phyloP scores from a whole-genome alignment of 192 early-diverging fungal species.

The Rhizophlyctis rosea region DNA sequence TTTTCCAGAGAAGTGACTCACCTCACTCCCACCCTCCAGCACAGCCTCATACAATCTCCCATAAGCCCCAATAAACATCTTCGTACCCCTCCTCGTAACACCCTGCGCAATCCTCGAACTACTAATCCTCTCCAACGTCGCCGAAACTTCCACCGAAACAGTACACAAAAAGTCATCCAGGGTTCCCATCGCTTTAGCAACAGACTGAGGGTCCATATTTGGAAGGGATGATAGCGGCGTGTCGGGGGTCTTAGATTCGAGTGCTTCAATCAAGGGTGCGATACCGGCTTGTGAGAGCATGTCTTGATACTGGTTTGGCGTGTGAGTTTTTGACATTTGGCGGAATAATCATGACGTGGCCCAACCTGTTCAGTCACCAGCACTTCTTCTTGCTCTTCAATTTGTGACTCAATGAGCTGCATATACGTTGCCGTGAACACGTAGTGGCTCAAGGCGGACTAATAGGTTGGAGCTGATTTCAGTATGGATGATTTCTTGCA shows the following conservation, averaged over 20 bases:
- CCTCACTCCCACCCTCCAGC: constrained; percentile 53
- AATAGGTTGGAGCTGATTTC: too few relatives aligned
- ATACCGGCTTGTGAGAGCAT: constrained; percentile 16
- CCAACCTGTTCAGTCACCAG: constrained; percentile 64
- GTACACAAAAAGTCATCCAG: constrained; percentile 69
- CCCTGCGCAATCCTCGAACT: constrained; percentile 14
- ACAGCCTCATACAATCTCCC: constrained; percentile 50
- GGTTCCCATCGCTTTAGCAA: constrained; percentile 52
- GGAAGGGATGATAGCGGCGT: constrained; percentile 53
- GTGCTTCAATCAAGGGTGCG: constrained; percentile 3
- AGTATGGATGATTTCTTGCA: too few relatives aligned
- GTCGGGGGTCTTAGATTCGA: constrained; percentile 33
- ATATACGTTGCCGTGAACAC: constrained; percentile 58
- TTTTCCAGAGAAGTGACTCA: not conserved
- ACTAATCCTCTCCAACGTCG: constrained; percentile 42
- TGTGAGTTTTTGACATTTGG: not conserved
- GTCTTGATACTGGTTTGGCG: not conserved
- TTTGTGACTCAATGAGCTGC: constrained; percentile 55
- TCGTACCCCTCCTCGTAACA: constrained; percentile 51
- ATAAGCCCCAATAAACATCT: constrained; percentile 64
- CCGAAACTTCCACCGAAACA: constrained; percentile 54
- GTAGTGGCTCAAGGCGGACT: constrained; percentile 65
- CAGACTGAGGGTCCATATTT: constrained; percentile 46
- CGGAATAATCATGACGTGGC: not conserved
- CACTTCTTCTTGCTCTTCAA: constrained; percentile 59